Evolutionary conservation across 2,329 filamentous ascomycete species (phyloP).

Genomic region (Colletotrichum sp.): DNA sequence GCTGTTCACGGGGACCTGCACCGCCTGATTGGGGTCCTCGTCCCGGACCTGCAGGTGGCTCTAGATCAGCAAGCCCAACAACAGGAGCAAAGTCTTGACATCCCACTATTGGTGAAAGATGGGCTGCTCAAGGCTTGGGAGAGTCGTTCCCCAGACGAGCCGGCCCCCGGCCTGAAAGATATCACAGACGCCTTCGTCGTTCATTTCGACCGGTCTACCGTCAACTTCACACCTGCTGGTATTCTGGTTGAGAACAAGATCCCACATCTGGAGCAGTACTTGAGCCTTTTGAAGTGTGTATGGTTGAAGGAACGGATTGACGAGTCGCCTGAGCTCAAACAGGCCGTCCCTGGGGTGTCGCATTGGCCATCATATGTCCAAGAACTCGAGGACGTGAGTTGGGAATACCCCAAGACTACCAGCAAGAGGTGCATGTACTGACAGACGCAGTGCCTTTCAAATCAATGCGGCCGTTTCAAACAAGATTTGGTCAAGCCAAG

Average conservation of each 20-base stretch:
- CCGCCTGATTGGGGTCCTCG: constrained; percentile 24
- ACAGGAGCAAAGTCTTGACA: constrained; percentile 6
- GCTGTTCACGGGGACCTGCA: constrained; percentile 19
- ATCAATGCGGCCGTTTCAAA: constrained; percentile 26
- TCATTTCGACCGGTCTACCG: constrained; percentile 29
- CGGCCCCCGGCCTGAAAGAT: constrained; percentile 20
- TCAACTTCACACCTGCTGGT: constrained; percentile 22
- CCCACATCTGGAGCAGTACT: constrained; percentile 27
- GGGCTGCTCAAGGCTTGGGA: constrained; percentile 6
- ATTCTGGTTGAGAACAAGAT: constrained; percentile 28
- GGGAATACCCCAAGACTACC: not conserved
- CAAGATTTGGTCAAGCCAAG: constrained; percentile 29
- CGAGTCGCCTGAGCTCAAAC: constrained; percentile 12
- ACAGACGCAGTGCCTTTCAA: constrained; percentile 29
- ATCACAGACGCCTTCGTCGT: constrained; percentile 36
- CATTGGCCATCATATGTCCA: constrained; percentile 38
- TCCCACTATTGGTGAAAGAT: constrained; percentile 26
- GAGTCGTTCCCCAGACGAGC: not conserved
- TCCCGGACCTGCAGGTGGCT: constrained; percentile 22
- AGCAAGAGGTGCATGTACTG: not conserved
- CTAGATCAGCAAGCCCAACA: constrained; percentile 15
- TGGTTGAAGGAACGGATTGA: constrained; percentile 29
- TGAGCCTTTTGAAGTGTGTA: constrained; percentile 36
- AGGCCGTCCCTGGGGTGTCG: constrained; percentile 24
- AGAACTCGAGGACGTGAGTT: constrained; percentile 35